Conservation (phyloP, 1,139 yeast genomes). For the Suhomyces coccinellae region DNA sequence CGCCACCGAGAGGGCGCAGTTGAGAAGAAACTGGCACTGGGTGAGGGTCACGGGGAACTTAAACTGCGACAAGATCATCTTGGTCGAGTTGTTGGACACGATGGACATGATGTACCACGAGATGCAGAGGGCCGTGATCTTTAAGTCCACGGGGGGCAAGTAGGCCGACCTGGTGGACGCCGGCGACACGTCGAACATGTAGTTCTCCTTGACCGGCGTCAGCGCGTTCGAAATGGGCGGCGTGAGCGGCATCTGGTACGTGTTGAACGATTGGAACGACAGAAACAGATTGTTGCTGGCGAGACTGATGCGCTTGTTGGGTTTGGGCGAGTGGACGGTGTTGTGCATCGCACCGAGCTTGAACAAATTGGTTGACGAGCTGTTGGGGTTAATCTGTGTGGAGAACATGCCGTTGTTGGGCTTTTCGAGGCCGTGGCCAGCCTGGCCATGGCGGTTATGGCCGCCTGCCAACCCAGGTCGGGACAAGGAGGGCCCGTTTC, state of each 20-base stretch:
- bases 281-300: constrained; percentile 15
- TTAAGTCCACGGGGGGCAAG: constrained; percentile 33
- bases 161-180: constrained; percentile 1
- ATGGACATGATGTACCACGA: constrained; percentile 85
- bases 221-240: constrained; percentile 39
- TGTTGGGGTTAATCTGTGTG: constrained; percentile 23
- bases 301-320: constrained; percentile 20
- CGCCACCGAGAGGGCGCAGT: constrained; percentile 52
- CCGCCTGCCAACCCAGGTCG: not conserved
- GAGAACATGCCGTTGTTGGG: constrained; percentile 2
- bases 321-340: constrained; percentile 20
- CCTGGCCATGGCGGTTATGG: not conserved
- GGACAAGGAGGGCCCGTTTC: not conserved
- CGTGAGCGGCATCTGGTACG: constrained; percentile 30
- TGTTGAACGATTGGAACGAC: constrained; percentile 15
- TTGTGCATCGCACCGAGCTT: constrained; percentile 11
- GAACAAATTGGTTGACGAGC: constrained; percentile 30
- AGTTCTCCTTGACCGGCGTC: constrained; percentile 30
- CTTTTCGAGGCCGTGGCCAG: not conserved
- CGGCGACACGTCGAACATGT: constrained; percentile 1
- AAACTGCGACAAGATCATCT: constrained; percentile 66
- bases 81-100: constrained; percentile 77
- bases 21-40: constrained; percentile 77
- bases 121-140: constrained; percentile 50
- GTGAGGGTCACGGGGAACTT: constrained; percentile 83